These are phyloP conservation scores for Stentor coeruleus DNA, from an alignment of 73 alveolate species.

Conservation along the genomic window DNA sequence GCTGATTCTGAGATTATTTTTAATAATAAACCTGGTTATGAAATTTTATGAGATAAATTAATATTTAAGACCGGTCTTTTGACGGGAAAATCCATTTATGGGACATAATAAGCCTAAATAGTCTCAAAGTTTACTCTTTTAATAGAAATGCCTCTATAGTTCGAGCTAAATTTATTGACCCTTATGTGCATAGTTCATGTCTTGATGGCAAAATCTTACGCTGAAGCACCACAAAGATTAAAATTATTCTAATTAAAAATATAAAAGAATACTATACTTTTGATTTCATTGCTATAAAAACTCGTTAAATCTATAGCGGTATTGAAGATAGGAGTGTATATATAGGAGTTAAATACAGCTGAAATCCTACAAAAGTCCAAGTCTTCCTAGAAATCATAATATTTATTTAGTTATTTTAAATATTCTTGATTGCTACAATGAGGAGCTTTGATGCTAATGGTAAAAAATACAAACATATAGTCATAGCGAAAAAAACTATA, in stretches of 20 bases:
- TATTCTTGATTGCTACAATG: too few species aligned
- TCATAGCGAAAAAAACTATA: too few species aligned
- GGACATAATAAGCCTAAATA: conserved; percentile 20
- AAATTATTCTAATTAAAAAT: not conserved
- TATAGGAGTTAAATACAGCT: not conserved
- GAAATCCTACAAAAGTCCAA: not conserved
- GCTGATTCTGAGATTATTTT: conserved; percentile 12
- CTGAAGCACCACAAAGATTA: not conserved
- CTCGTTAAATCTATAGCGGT: not conserved
- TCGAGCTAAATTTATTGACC: not conserved
- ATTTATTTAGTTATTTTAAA: too few species aligned
- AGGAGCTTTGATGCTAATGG: too few species aligned
- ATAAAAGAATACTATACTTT: not conserved
- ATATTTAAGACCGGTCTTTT: too few species aligned
- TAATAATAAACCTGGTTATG: too few species aligned
- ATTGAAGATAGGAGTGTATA: not conserved
- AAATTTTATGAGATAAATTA: too few species aligned
- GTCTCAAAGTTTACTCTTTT: not conserved
- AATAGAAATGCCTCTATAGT: not conserved
- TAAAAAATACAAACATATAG: too few species aligned
- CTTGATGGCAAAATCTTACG: not conserved
- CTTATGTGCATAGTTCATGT: not conserved
- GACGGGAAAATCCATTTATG: conserved; percentile 26
- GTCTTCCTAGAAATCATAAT: not conserved
- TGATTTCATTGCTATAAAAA: not conserved